A percentile compares a stretch with the other conserved stretches of the same genome.
These are phyloP conservation scores for Hanseniaspora taiwanica DNA, from an alignment of 805 yeast genomes.

Conservation along the genomic window DNA sequence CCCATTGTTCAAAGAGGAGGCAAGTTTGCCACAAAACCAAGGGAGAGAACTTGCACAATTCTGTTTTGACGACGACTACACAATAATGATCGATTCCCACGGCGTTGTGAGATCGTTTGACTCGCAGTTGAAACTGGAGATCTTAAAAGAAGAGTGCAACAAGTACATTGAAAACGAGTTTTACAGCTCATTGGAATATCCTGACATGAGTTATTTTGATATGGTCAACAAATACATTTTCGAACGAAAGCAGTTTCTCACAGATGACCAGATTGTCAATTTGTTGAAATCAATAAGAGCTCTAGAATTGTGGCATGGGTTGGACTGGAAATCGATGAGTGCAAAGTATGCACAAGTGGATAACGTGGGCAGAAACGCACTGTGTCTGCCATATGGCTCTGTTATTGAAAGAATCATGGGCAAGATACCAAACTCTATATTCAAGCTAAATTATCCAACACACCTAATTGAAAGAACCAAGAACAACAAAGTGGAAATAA, in stretches of 20 bases:
- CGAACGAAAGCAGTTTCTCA: slow-evolving; percentile 33
- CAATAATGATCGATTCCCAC: slow-evolving; percentile 13
- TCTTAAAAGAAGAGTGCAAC: slow-evolving; percentile 43
- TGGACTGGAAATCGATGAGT: slow-evolving; percentile 52
- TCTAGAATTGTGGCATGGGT: slow-evolving; percentile 72
- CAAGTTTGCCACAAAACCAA: too few relatives aligned
- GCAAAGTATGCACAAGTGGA: slow-evolving; percentile 57
- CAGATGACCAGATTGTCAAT: slow-evolving; percentile 36
- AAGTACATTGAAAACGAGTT: slow-evolving; percentile 45
- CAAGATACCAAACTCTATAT: slow-evolving; percentile 14
- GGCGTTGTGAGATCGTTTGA: slow-evolving; percentile 6
- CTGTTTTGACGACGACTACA: slow-evolving; percentile 19
- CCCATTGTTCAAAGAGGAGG: slow-evolving; percentile 35
- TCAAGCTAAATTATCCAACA: slow-evolving; percentile 1
- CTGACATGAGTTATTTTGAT: slow-evolving; percentile 41
- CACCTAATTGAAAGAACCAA: background rate
- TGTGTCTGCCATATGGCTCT: slow-evolving; percentile 40
- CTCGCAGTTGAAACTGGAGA: slow-evolving; percentile 23
- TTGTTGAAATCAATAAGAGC: slow-evolving; percentile 41
- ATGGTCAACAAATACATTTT: slow-evolving; percentile 35
- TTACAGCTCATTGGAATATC: slow-evolving; percentile 33
- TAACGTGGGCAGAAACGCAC: slow-evolving; percentile 69
- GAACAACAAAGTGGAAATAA: slow-evolving; percentile 13
- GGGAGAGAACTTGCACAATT: too few relatives aligned
- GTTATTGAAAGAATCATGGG: slow-evolving; percentile 30